Evolutionary conservation across 345 rosid genomes (phyloP).

Genomic region (Cochlearia excelsa): DNA sequence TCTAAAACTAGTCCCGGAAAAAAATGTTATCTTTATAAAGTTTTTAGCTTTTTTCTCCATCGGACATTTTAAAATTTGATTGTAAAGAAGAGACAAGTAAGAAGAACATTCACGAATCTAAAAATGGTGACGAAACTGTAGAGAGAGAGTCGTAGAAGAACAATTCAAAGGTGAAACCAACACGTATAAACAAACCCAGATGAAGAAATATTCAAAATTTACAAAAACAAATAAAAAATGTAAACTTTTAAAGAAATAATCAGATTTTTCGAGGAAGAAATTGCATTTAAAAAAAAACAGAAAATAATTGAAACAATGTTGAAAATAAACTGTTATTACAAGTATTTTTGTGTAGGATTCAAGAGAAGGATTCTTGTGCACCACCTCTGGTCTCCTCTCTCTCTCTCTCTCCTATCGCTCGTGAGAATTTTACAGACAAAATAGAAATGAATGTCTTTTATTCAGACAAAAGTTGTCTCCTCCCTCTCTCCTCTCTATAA

Average conservation of each 20-base stretch:
- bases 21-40: background rate
- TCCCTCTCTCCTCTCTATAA: constrained; percentile 18
- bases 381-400: constrained; percentile 17
- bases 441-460: constrained; percentile 33
- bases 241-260: background rate
- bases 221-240: background rate
- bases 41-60: constrained; percentile 2
- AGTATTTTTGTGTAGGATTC: constrained; percentile 22
- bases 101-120: constrained; percentile 22
- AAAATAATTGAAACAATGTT: background rate
- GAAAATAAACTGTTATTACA: constrained; percentile 21
- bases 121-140: constrained; percentile 9
- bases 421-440: constrained; percentile 37
- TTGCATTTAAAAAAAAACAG: background rate
- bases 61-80: constrained; percentile 4
- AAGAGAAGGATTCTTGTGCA: constrained; percentile 31
- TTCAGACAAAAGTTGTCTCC: constrained; percentile 33
- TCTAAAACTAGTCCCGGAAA: too few species aligned
- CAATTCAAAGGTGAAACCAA: constrained; percentile 31
- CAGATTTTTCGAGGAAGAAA: background rate
- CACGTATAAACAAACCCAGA: constrained; percentile 25
- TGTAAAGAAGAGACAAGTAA: constrained; percentile 6
- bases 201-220: constrained; percentile 23
- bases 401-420: constrained; percentile 38
- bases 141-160: constrained; percentile 12